These are phyloP conservation scores for Ricinus communis DNA, from an alignment of 345 rosid genomes.

Conservation along the genomic window DNA sequence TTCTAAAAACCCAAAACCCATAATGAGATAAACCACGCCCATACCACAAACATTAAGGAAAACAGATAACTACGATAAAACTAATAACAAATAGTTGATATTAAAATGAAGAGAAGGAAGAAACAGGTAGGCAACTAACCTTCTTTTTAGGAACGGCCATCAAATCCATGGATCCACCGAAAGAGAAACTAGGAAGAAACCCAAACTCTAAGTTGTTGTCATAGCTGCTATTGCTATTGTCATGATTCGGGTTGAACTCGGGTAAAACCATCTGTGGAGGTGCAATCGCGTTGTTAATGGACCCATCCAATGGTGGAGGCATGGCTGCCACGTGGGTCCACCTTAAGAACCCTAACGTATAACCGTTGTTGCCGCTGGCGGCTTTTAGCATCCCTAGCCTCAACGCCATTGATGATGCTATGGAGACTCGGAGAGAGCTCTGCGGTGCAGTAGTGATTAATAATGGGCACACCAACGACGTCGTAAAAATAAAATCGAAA, in stretches of 20 bases:
- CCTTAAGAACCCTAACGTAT: slow-evolving; percentile 32
- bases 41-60: no score
- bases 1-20: slow-evolving; percentile 4
- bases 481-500: neutral
- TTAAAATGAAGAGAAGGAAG: neutral
- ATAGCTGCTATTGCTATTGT: slow-evolving; percentile 15
- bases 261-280: slow-evolving; percentile 42
- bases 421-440: neutral
- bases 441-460: neutral
- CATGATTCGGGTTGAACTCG: slow-evolving; percentile 40
- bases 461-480: neutral
- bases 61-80: no score
- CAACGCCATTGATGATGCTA: slow-evolving; percentile 42
- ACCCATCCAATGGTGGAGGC: slow-evolving; percentile 41
- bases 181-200: slow-evolving; percentile 42
- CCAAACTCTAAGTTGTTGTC: slow-evolving; percentile 34
- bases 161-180: slow-evolving; percentile 72
- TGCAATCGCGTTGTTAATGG: slow-evolving; percentile 25
- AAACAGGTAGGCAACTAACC: slow-evolving; percentile 29
- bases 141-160: slow-evolving; percentile 94
- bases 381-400: slow-evolving; percentile 47
- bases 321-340: slow-evolving; percentile 42
- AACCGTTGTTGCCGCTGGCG: slow-evolving; percentile 27
- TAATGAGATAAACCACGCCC: no score
- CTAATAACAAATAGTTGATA: neutral